Percentiles rank a stretch among this genome's conserved stretches.
These are phyloP conservation scores for Achaetomiella virescens DNA, from an alignment of 495 filamentous ascomycete genomes.

Conservation along the genomic window DNA sequence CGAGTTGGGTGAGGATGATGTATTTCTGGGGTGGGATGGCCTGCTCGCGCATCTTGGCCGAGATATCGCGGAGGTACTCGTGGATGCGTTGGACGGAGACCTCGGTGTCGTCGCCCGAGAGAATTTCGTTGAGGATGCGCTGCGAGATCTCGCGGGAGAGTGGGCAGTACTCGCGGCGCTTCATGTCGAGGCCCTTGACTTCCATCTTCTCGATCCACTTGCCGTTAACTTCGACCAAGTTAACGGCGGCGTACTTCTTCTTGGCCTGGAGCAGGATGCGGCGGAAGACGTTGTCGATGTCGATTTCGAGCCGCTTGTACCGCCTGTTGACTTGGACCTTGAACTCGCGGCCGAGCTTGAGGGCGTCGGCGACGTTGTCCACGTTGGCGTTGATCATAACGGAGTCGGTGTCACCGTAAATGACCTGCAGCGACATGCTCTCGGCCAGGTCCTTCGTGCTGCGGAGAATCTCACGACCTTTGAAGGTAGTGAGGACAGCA, in stretches of 20 bases:
- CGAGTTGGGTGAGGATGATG: conserved; percentile 95
- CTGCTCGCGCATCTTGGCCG: conserved; percentile 74
- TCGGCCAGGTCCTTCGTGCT: conserved; percentile 94
- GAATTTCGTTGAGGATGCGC: conserved; percentile 76
- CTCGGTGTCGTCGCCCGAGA: conserved; percentile 90
- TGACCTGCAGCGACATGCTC: conserved; percentile 78
- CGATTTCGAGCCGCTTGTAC: conserved; percentile 88
- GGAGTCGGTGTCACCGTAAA: conserved; percentile 98
- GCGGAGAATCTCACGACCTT: conserved; percentile 93
- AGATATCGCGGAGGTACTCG: conserved; percentile 78
- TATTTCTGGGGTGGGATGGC: conserved; percentile 74
- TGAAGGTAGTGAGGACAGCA: conserved; percentile 92
- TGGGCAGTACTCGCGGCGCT: conserved; percentile 88
- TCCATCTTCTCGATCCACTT: conserved; percentile 92
- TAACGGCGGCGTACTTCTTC: conserved; percentile 98
- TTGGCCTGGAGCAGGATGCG: conserved; percentile 91
- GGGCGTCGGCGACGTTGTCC: conserved; percentile 82
- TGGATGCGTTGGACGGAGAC: conserved; percentile 83
- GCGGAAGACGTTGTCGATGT: conserved; percentile 96
- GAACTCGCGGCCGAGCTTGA: conserved; percentile 73
- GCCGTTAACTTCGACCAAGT: conserved; percentile 80
- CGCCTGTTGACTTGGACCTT: conserved; percentile 73
- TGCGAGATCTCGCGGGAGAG: conserved; percentile 89
- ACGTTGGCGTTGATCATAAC: conserved; percentile 99
- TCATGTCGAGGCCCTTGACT: conserved; percentile 98